Percentiles rank a stretch among this genome's conserved stretches.
Evolutionary conservation across 2,329 filamentous ascomycete genomes (phyloP).

Genomic region (Rasamsonia emersonii): DNA sequence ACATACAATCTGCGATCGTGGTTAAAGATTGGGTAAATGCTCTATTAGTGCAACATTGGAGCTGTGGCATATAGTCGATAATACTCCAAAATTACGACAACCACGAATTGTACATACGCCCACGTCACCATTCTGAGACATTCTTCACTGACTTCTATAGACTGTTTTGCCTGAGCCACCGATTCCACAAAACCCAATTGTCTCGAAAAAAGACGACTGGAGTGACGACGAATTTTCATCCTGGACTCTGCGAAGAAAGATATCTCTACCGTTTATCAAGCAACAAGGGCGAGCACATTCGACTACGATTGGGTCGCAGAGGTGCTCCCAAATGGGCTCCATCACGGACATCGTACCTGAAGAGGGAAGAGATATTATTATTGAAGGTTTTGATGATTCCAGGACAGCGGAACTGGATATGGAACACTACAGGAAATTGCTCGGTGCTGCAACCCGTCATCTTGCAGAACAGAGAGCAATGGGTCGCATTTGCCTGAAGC

Average conservation of each 20-base stretch:
- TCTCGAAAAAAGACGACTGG: too few relatives aligned
- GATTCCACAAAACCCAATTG: background rate
- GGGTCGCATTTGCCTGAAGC: background rate
- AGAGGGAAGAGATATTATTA: background rate
- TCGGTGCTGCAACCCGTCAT: background rate
- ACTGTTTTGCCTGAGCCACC: background rate
- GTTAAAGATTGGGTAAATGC: background rate
- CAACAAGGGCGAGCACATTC: too few relatives aligned
- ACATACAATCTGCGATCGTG: background rate
- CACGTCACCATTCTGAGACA: background rate
- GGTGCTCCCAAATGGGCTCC: too few relatives aligned
- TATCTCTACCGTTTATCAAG: too few relatives aligned
- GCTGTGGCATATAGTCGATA: background rate
- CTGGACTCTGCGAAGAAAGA: too few relatives aligned
- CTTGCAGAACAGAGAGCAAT: background rate
- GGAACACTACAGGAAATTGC: background rate
- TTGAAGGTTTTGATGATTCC: background rate
- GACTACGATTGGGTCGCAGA: too few relatives aligned
- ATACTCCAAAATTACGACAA: background rate
- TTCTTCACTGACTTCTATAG: background rate
- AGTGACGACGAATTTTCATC: too few relatives aligned
- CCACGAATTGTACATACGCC: background rate
- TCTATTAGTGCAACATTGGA: background rate
- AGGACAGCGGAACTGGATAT: background rate
- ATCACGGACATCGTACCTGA: background rate